Conservation (phyloP, 2,329 filamentous ascomycete genomes). For the Chaetomium globosum region DNA sequence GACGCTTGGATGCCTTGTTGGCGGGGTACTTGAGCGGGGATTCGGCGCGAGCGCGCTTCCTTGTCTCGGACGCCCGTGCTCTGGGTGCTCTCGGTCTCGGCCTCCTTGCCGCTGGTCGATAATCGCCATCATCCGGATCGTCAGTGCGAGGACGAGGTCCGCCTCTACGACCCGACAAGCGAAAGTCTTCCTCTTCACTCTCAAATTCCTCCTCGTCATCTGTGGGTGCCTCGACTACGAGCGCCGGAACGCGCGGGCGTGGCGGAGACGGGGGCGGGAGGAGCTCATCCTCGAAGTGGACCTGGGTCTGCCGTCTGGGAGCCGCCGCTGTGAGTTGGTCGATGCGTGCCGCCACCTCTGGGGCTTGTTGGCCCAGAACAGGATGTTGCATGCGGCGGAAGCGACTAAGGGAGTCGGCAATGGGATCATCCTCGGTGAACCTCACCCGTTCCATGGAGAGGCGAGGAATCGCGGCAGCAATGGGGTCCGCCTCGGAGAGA, state of each 20-base stretch:
- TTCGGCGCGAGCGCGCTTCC: background rate
- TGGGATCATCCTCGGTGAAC: background rate
- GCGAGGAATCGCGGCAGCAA: background rate
- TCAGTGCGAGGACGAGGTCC: background rate
- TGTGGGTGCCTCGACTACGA: background rate
- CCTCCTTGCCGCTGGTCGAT: background rate
- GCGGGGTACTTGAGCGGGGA: background rate
- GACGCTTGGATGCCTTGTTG: constrained; percentile 4
- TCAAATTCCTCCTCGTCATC: background rate
- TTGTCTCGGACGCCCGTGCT: background rate
- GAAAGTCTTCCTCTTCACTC: background rate
- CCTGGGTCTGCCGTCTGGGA: background rate
- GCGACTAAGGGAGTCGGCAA: background rate
- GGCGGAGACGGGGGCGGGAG: background rate
- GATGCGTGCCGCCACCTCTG: background rate
- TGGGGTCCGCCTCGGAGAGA: background rate
- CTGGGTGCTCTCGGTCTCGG: background rate
- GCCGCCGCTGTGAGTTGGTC: background rate
- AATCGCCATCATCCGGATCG: constrained; percentile 11
- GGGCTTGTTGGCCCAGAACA: background rate
- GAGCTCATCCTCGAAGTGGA: constrained; percentile 5
- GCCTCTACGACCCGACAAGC: background rate
- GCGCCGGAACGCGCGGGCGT: background rate
- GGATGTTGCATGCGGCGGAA: background rate
- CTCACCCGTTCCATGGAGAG: background rate